Conservation (phyloP, 805 yeast species). For the Wickerhamomyces xylosicus region DNA sequence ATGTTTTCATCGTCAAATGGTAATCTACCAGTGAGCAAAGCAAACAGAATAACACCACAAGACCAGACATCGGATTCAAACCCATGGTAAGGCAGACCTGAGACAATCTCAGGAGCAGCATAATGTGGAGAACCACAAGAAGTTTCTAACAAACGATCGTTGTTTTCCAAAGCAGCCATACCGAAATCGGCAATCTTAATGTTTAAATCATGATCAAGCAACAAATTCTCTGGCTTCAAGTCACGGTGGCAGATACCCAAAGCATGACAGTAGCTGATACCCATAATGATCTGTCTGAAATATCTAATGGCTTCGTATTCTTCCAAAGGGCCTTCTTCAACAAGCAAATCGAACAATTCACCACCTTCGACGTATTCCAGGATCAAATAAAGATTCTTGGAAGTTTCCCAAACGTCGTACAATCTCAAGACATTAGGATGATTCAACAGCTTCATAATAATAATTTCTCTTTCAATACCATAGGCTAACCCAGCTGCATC, state of each 20-base stretch:
- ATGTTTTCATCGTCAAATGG: conserved; percentile 82
- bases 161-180: conserved; percentile 78
- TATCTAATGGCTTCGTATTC: conserved; percentile 70
- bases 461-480: conserved; percentile 95
- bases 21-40: conserved; percentile 67
- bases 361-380: conserved; percentile 86
- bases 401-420: conserved; percentile 97
- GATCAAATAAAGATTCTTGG: conserved; percentile 73
- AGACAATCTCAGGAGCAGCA: conserved; percentile 81
- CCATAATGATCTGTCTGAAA: conserved; percentile 68
- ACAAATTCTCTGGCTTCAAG: conserved; percentile 70
- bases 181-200: conserved; percentile 83
- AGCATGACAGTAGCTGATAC: conserved; percentile 74
- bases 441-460: conserved; percentile 90
- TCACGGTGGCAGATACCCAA: conserved; percentile 77
- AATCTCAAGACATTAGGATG: conserved; percentile 90
- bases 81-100: conserved; percentile 72
- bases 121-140: conserved; percentile 86
- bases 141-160: conserved; percentile 62
- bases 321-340: conserved; percentile 54
- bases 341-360: conserved; percentile 67
- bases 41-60: conserved; percentile 76
- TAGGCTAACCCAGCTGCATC: conserved; percentile 70
- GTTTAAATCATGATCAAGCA: conserved; percentile 54
- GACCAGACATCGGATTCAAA: conserved; percentile 86